Base-by-base conservation (phyloP, 495 filamentous ascomycete species). In the Xylaria acuta region DNA sequence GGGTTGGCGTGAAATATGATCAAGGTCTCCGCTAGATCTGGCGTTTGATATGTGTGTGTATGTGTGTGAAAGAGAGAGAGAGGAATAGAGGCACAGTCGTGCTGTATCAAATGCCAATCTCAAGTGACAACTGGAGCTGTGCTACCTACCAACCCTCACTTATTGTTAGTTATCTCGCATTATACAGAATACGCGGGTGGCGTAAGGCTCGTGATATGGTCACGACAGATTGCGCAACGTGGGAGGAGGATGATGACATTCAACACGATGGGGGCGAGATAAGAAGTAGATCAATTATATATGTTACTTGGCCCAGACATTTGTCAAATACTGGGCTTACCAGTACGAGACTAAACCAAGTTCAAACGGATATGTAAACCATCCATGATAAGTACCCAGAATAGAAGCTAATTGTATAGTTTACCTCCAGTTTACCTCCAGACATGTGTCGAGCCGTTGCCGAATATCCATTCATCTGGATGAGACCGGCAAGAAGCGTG, bases 181-280 rank as follows among this genome's bases (percentile, higher is more conserved):
- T 36, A 38, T 38, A 18, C 27, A 53, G 30, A 25, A 49, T 65
- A 34, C 63, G 16, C 32, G 40, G 41, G 63, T 43, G 34, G 40
- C 9, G 20, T 65, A 20, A 7, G 14, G 3, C 64, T 49, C 22
- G 45, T 51, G 32, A 56, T 54, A 67, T 43, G 49, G 34, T 67
- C 49, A 41, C 49, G 65, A 67, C 65, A 43, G n/a, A 56, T 67
- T 56, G 65, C 65, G 65, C 65, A 67, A 67, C 65, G 36, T 56
- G 1, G 49, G 45, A 67, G 36, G 22, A 47, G 30, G 14, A 67
- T 56, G 65, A 32, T 56, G 65, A 38, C 65, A 67, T 67, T 30
- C 34, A 18, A 30, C 0, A 27, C 43, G n/a, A 47, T 40, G 41
- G 11, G 65, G 47, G 47, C 1, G 22, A 32, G n/a, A 67, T 56